Conservation (phyloP, 1,284 basidiomycete species). For the Tremellales sp. region DNA sequence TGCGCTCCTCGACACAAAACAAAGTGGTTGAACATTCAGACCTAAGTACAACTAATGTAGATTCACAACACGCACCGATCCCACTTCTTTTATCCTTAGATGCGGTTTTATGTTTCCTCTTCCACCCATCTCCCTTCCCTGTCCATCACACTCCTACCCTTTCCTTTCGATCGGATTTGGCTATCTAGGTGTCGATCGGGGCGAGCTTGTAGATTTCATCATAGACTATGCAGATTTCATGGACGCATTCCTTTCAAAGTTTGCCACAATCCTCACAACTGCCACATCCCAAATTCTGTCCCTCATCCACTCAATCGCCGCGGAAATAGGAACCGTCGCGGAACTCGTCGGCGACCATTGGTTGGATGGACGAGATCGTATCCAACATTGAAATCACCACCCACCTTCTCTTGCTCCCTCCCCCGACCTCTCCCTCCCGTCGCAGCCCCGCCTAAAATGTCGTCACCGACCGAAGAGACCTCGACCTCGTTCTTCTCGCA, state of each 20-base stretch:
- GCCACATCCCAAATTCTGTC: too few relatives aligned
- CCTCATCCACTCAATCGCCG: background rate
- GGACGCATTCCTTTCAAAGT: too few relatives aligned
- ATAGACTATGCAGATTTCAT: too few relatives aligned
- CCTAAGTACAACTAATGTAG: background rate
- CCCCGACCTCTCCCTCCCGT: too few relatives aligned
- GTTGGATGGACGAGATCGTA: background rate
- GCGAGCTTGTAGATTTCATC: too few relatives aligned
- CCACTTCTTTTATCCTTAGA: background rate
- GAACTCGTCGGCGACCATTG: slow-evolving; percentile 5
- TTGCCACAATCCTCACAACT: too few relatives aligned
- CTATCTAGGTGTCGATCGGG: too few relatives aligned
- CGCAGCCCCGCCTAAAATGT: slow-evolving; percentile 1
- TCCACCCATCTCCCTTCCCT: background rate
- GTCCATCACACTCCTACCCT: background rate
- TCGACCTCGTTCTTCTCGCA: slow-evolving; percentile 33
- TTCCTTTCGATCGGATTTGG: too few relatives aligned
- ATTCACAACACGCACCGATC: background rate
- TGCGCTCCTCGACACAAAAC: slow-evolving; percentile 1
- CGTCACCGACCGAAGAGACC: background rate
- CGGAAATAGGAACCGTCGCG: background rate
- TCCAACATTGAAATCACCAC: slow-evolving; percentile 2
- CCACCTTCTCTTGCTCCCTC: too few relatives aligned
- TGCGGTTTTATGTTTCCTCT: background rate
- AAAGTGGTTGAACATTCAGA: background rate